Conservation (phyloP, 2,329 filamentous ascomycete species). For the Ophiostoma piceae region DNA sequence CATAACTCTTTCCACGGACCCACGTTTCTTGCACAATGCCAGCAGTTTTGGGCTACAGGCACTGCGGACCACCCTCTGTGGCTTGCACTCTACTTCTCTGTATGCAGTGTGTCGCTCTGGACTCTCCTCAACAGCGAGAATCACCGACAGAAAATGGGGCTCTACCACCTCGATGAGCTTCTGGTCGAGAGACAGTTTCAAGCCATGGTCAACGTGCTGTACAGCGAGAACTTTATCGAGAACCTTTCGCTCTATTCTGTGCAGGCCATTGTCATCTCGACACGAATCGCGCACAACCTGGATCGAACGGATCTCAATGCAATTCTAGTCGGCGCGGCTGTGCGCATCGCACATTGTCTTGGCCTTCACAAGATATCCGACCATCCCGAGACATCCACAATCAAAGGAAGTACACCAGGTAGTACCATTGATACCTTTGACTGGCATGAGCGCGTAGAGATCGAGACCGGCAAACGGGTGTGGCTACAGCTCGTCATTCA, state of each 20-base stretch:
- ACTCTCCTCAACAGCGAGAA: constrained; percentile 27
- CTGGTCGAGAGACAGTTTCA: constrained; percentile 29
- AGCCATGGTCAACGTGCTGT: constrained; percentile 34
- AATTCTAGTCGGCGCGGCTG: not conserved
- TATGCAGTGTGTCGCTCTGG: constrained; percentile 29
- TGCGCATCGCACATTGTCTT: not conserved
- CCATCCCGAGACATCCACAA: not conserved
- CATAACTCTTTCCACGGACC: constrained; percentile 30
- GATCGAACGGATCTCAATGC: not conserved
- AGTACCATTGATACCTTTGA: not conserved
- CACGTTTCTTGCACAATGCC: constrained; percentile 30
- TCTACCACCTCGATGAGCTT: constrained; percentile 19
- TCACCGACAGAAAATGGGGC: not conserved
- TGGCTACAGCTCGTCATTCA: constrained; percentile 38
- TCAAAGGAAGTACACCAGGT: not conserved
- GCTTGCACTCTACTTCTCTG: constrained; percentile 30
- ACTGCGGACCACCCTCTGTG: constrained; percentile 29
- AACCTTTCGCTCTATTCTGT: constrained; percentile 33
- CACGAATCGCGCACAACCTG: not conserved
- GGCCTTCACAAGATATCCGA: not conserved
- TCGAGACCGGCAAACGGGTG: constrained; percentile 35
- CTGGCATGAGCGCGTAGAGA: constrained; percentile 21
- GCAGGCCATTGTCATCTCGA: constrained; percentile 35
- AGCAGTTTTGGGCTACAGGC: constrained; percentile 29
- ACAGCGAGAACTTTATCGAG: constrained; percentile 33